Base-by-base conservation (phyloP, 768 basidiomycete genomes). In the Lactarius hatsudake region DNA sequence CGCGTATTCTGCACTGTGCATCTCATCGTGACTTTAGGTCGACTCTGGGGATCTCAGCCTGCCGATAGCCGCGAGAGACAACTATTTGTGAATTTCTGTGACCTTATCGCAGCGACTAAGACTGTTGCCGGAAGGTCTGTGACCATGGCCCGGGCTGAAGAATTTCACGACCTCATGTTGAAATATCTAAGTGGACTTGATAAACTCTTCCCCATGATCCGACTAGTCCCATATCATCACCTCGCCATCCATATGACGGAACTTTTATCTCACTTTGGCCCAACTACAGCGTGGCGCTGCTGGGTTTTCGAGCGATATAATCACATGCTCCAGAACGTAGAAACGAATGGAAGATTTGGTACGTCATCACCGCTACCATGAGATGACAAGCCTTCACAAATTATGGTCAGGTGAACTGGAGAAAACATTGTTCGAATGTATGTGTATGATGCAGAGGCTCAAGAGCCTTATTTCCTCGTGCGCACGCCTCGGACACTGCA, bases 261-360 rank as follows among this genome's bases (percentile, higher is more conserved):
- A 4, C 71, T 73, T 26, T 66, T 83, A 3, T 62, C 64, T 1
- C 62, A 70, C 1, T 79, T 78, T 67, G 79, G 80, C 1, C 79
- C 80, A 0, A 73, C 72, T 9, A 79, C 78, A 61, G 71, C 73
- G 7, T 82, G 79, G 78, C 64, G 76, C 18, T 75, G 75, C 38
- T 80, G 75, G 51, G 67, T 76, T 1, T 79, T 79, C 59, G 79
- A 81, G 62, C 38, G 75, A 5, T 73, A 75, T 40, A 81, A 80
- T 63, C 72, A 75, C 38, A 64, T 76, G 9, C 64, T 80, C 18
- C 77, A 78, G 45, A 62, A 69, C 5, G 68, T 75, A 3, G 69
- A 71, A 15, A 77, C 75, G 1, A 81, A 80, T 60, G 58, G 55
- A 5, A 75, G 75, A 61, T 73, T 74, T 43, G 78, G 78, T 80